Base-by-base conservation (phyloP, 306 rosid species). In the Malus orientalis region DNA sequence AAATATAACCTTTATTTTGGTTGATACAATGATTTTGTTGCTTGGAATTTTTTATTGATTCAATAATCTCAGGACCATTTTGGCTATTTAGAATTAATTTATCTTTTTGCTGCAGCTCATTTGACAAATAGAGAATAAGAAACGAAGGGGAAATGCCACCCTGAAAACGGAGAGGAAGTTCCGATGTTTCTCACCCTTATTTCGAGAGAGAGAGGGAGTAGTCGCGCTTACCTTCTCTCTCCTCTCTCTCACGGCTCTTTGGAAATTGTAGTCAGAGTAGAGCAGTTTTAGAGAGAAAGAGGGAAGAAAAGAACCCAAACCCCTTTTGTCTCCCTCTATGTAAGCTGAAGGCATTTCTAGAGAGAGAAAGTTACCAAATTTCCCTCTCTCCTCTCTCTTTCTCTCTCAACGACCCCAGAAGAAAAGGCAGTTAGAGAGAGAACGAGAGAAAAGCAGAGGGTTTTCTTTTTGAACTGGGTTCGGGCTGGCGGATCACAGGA, bases 261-360 rank as follows among this genome's bases (percentile, higher is more conserved):
- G 55, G 57, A n/a, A 32, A 36, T 57, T 25, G 62, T 32, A 60
- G 42, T 70, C 74, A 45, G 23, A 30, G 63, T 11, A 42, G 20
- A 67, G 32, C 32, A 42, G 33, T 11, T 65, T 27, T 11, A 45
- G 61, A 6, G 22, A 62, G 18, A 27, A 27, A 32, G 73, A 18
- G 68, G 9, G 33, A 45, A 42, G 30, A 22, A 69, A 51, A 18
- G 25, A 9, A 29, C 40, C 75, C 25, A 20, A 71, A 29, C 55
- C 64, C 20, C 29, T 73, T 65, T 38, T 58, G 9, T 58, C 79
- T 80, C 76, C 55, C 72, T 75, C 70, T 73, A 55, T 74, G 67
- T 85, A 81, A 84, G 88, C 78, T 75, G 72, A 25, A 74, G 78
- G n/a, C 88, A 76, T 84, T 86, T 77, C 66, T 72, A 51, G 77